These are phyloP conservation scores for Neocatenulostroma microsporum DNA, from an alignment of 2,329 filamentous ascomycete genomes.

Conservation along the genomic window DNA sequence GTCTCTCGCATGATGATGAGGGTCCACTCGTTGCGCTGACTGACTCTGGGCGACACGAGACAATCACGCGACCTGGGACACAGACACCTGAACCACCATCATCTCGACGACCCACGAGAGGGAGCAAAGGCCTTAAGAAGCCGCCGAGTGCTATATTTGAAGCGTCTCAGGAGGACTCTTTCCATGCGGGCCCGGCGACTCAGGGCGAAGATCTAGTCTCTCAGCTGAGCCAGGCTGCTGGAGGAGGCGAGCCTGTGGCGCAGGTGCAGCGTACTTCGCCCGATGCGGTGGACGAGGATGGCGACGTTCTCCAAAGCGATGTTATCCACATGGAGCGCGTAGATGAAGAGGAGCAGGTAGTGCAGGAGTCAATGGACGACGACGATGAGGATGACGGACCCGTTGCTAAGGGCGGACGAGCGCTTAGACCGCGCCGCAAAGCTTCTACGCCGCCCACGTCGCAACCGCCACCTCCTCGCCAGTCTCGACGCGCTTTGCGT, in stretches of 20 bases:
- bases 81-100: slow-evolving; percentile 40
- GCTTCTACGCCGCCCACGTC: slow-evolving; percentile 23
- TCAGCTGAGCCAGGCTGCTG: slow-evolving; percentile 20
- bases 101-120: slow-evolving; percentile 35
- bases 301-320: no score
- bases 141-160: slow-evolving; percentile 45
- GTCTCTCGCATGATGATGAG: slow-evolving; percentile 50
- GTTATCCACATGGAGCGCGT: slow-evolving; percentile 24
- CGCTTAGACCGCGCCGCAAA: slow-evolving; percentile 22
- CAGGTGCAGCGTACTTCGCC: slow-evolving; percentile 22
- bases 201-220: slow-evolving; percentile 29
- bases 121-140: slow-evolving; percentile 44
- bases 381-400: slow-evolving; percentile 52
- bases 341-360: slow-evolving; percentile 38
- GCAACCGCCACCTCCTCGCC: slow-evolving; percentile 26
- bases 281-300: slow-evolving; percentile 25
- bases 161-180: slow-evolving; percentile 45
- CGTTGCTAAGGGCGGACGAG: slow-evolving; percentile 40
- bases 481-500: slow-evolving; percentile 35
- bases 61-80: slow-evolving; percentile 48
- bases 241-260: slow-evolving; percentile 24
- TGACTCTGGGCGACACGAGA: slow-evolving; percentile 51
- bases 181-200: slow-evolving; percentile 28
- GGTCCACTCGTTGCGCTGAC: slow-evolving; percentile 51
- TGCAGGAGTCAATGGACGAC: slow-evolving; percentile 42